phyloP scores from a whole-genome alignment of 164 flowering plant genomes.

The Liquidambar formosana region DNA sequence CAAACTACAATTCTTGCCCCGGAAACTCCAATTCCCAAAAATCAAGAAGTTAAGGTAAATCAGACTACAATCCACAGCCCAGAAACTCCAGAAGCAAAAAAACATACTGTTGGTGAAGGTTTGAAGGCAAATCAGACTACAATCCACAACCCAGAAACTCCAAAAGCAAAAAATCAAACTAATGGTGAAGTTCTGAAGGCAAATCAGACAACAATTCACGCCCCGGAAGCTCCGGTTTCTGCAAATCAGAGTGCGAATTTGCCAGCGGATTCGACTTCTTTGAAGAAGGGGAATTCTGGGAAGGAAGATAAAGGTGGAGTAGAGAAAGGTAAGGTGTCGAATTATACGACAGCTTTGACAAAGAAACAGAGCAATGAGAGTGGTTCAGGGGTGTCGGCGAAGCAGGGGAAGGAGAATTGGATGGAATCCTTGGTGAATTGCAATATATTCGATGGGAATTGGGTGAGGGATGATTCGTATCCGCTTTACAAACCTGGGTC shows the following conservation, averaged over 20 bases:
- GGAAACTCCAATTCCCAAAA: too few species aligned
- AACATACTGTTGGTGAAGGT: too few species aligned
- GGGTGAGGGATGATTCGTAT: slow-evolving; percentile 86
- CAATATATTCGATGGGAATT: slow-evolving; percentile 74
- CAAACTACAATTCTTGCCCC: too few species aligned
- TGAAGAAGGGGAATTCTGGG: slow-evolving; percentile 13
- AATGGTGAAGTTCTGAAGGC: too few species aligned
- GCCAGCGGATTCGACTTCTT: not conserved
- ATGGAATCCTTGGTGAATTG: slow-evolving; percentile 52
- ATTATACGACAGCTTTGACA: slow-evolving; percentile 40
- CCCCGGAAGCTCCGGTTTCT: slow-evolving; percentile 15
- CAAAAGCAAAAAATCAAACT: slow-evolving; percentile 21
- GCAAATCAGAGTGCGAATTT: slow-evolving; percentile 14
- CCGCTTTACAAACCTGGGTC: slow-evolving; percentile 84
- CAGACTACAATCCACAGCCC: slow-evolving; percentile 5
- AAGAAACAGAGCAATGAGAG: slow-evolving; percentile 38
- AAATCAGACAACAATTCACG: slow-evolving; percentile 9
- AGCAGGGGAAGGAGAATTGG: slow-evolving; percentile 27
- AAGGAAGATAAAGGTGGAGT: slow-evolving; percentile 13
- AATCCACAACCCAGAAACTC: slow-evolving; percentile 6
- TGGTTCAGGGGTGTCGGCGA: slow-evolving; percentile 12
- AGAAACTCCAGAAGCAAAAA: slow-evolving; percentile 16
- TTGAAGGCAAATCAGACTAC: slow-evolving; percentile 15
- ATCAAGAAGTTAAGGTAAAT: slow-evolving; percentile 7
- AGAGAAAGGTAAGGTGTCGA: slow-evolving; percentile 30